Percentiles rank a stretch among this genome's conserved stretches.
phyloP scores from a whole-genome alignment of 2,329 filamentous ascomycete genomes.

The Microcyclospora pomicola region DNA sequence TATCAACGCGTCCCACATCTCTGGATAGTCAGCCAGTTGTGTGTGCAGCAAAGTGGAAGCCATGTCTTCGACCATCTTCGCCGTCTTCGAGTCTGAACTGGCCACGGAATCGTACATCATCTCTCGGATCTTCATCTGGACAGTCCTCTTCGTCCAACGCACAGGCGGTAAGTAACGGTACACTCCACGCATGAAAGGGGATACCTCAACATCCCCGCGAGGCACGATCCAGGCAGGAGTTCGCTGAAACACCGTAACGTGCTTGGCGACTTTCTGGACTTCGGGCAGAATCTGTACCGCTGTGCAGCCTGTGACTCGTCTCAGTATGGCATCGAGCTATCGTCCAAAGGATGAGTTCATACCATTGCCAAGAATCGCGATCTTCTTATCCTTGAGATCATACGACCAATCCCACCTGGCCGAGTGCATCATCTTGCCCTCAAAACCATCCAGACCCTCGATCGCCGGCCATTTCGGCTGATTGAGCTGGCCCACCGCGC shows the following conservation, averaged over 20 bases:
- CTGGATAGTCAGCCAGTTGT: constrained; percentile 35
- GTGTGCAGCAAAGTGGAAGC: constrained; percentile 28
- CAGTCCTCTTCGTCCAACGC: constrained; percentile 36
- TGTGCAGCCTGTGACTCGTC: constrained; percentile 33
- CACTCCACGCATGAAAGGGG: constrained; percentile 27
- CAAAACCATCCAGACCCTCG: constrained; percentile 33
- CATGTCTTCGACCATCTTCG: constrained; percentile 26
- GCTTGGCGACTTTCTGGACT: constrained; percentile 35
- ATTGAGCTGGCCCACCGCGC: constrained; percentile 46
- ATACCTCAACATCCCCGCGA: constrained; percentile 35
- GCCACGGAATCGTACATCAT: constrained; percentile 31
- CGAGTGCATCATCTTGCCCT: constrained; percentile 42
- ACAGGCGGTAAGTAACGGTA: constrained; percentile 39
- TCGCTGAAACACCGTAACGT: constrained; percentile 42
- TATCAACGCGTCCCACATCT: constrained; percentile 40
- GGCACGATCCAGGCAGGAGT: constrained; percentile 47
- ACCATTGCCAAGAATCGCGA: constrained; percentile 48
- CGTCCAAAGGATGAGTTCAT: constrained; percentile 2
- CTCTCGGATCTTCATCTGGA: constrained; percentile 44
- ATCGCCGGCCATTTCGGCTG: constrained; percentile 38
- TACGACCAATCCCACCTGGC: constrained; percentile 49
- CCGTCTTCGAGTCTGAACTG: constrained; percentile 27
- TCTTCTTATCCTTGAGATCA: constrained; percentile 38
- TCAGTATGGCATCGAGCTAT: neutral
- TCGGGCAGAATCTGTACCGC: constrained; percentile 47